phyloP scores from a whole-genome alignment of 805 yeast genomes.

The Dipodascus geniculatus region DNA sequence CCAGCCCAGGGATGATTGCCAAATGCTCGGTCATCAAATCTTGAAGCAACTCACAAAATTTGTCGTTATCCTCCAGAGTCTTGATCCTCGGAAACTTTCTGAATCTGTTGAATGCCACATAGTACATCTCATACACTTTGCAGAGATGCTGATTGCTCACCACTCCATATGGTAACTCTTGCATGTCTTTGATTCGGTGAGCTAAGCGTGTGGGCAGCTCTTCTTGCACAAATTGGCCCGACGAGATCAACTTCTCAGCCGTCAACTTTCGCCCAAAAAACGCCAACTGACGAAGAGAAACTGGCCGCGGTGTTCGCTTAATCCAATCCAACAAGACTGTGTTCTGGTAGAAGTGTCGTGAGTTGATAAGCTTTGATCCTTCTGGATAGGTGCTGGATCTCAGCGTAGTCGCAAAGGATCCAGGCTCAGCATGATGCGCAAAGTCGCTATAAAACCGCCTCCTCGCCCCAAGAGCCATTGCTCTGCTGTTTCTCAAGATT shows the following conservation, averaged over 20 bases:
- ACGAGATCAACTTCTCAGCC: constrained; percentile 60
- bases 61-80: constrained; percentile 61
- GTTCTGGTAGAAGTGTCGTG: constrained; percentile 81
- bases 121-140: constrained; percentile 81
- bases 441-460: neutral
- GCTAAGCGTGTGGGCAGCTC: constrained; percentile 82
- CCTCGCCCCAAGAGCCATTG: too few species aligned
- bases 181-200: constrained; percentile 66
- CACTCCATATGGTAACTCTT: constrained; percentile 69
- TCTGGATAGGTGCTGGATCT: constrained; percentile 17
- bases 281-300: constrained; percentile 79
- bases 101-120: constrained; percentile 76
- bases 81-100: constrained; percentile 59
- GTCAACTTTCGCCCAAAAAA: constrained; percentile 75
- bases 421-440: constrained; percentile 1
- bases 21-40: constrained; percentile 64
- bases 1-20: constrained; percentile 70
- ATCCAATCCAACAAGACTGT: constrained; percentile 53
- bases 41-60: constrained; percentile 54
- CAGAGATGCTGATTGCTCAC: constrained; percentile 78
- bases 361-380: constrained; percentile 37
- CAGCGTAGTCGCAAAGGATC: neutral
- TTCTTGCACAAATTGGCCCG: constrained; percentile 80
- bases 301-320: constrained; percentile 69
- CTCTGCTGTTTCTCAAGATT: too few species aligned